A percentile compares a stretch with the other conserved stretches of the same genome.
These are phyloP conservation scores for Boehmeria nivea DNA, from an alignment of 306 rosid genomes.

Conservation along the genomic window DNA sequence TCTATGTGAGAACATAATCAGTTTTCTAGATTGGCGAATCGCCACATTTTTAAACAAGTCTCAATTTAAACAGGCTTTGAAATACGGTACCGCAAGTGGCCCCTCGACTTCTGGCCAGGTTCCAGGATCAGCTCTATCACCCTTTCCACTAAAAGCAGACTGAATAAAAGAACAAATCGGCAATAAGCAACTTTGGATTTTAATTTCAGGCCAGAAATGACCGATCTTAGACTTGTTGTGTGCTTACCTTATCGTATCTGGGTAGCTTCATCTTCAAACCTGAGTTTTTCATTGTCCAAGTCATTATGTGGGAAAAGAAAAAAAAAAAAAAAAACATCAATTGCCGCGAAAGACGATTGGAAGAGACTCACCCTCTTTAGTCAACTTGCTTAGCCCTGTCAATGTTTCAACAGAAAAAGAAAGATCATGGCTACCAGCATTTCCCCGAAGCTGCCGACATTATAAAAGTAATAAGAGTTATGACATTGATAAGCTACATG, in stretches of 20 bases:
- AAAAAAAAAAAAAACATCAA: background rate
- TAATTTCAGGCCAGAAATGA: conserved; percentile 7
- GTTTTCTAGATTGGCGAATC: background rate
- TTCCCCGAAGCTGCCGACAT: conserved; percentile 62
- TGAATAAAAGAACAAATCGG: conserved; percentile 28
- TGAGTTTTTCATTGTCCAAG: conserved; percentile 35
- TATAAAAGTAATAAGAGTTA: conserved; percentile 2
- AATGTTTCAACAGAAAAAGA: conserved; percentile 64
- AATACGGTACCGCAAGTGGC: conserved; percentile 58
- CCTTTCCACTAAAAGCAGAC: conserved; percentile 87
- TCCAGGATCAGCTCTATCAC: conserved; percentile 80
- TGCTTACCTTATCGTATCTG: conserved; percentile 81
- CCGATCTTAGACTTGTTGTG: conserved; percentile 2
- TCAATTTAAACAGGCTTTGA: background rate
- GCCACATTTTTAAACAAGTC: background rate
- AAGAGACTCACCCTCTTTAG: conserved; percentile 60
- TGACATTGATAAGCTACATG: no score
- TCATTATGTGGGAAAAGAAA: conserved; percentile 14
- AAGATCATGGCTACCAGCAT: conserved; percentile 97
- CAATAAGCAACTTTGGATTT: conserved; percentile 19
- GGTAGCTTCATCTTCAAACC: conserved; percentile 85
- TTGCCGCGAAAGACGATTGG: no score
- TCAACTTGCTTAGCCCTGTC: conserved; percentile 48
- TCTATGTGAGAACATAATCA: background rate
- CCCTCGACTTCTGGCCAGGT: conserved; percentile 89